These are phyloP conservation scores for Udeniomyces megalosporus DNA, from an alignment of 768 basidiomycete genomes.

Conservation along the genomic window DNA sequence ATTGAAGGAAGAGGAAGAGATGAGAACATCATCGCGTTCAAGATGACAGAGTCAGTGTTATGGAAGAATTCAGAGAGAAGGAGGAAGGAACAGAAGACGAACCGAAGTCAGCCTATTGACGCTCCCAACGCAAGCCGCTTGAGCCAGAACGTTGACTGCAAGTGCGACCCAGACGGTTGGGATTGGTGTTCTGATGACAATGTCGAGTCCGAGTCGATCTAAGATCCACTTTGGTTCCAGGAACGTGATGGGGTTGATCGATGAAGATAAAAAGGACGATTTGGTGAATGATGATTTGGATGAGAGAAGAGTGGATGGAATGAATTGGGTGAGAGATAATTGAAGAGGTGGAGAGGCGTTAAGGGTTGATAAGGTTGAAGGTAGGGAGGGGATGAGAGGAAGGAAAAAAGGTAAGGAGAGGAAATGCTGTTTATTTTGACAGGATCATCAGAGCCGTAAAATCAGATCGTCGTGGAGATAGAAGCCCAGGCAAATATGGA, in stretches of 20 bases:
- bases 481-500: neutral
- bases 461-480: too few relatives aligned
- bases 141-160: slow-evolving; percentile 49
- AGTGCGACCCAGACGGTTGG: slow-evolving; percentile 43
- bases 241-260: neutral
- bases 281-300: neutral
- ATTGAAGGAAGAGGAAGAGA: neutral
- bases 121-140: slow-evolving; percentile 65
- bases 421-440: slow-evolving; percentile 40
- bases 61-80: neutral
- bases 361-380: neutral
- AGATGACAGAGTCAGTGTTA: neutral
- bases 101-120: slow-evolving; percentile 71
- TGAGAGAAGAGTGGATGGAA: neutral
- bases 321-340: slow-evolving; percentile 8
- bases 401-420: slow-evolving; percentile 61
- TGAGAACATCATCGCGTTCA: too few relatives aligned
- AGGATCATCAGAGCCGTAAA: too few relatives aligned
- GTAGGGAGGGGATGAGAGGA: slow-evolving; percentile 39
- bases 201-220: slow-evolving; percentile 14
- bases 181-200: slow-evolving; percentile 14
- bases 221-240: neutral
- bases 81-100: slow-evolving; percentile 22
- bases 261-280: neutral
- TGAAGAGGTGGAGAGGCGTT: slow-evolving; percentile 1